A percentile compares a stretch with the other conserved stretches of the same genome.
These are phyloP conservation scores for Hibiscus tridactylites DNA, from an alignment of 345 rosid species.

Conservation along the genomic window DNA sequence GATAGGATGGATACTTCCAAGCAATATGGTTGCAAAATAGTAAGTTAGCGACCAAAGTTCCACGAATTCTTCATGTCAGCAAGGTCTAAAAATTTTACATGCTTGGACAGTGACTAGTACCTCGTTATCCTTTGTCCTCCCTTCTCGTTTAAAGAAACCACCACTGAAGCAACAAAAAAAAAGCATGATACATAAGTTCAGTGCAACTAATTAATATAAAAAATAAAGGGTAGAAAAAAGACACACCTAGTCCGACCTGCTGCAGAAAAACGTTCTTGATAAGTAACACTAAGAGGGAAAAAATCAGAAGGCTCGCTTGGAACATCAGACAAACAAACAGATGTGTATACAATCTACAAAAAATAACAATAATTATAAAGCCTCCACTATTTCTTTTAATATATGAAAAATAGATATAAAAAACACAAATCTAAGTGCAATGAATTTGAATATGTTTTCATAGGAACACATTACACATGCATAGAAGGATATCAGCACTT, in stretches of 20 bases:
- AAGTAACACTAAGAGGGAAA: slow-evolving; percentile 77
- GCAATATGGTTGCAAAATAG: not conserved
- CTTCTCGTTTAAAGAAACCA: slow-evolving; percentile 97
- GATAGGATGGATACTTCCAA: not conserved
- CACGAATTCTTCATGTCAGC: slow-evolving; percentile 7
- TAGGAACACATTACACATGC: not conserved
- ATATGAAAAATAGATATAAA: not conserved
- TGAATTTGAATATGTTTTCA: not conserved
- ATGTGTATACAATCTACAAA: slow-evolving; percentile 68
- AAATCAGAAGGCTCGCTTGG: slow-evolving; percentile 95
- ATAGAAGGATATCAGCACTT: slow-evolving; percentile 20
- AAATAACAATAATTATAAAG: not conserved
- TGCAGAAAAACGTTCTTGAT: slow-evolving; percentile 98
- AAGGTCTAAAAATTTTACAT: not conserved
- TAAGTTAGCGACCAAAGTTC: not conserved
- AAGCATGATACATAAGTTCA: slow-evolving; percentile 11
- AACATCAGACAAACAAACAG: slow-evolving; percentile 80
- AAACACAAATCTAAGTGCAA: not conserved
- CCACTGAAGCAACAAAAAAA: slow-evolving; percentile 49
- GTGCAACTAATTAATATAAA: not conserved
- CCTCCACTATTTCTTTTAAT: not conserved
- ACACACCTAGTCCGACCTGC: slow-evolving; percentile 93
- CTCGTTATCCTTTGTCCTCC: slow-evolving; percentile 93
- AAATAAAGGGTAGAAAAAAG: slow-evolving; percentile 4
- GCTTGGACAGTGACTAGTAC: slow-evolving; percentile 24